Percentiles rank a stretch among this genome's conserved stretches.
Conservation (phyloP, 805 yeast species). For the Tetrapisispora arboricola region DNA sequence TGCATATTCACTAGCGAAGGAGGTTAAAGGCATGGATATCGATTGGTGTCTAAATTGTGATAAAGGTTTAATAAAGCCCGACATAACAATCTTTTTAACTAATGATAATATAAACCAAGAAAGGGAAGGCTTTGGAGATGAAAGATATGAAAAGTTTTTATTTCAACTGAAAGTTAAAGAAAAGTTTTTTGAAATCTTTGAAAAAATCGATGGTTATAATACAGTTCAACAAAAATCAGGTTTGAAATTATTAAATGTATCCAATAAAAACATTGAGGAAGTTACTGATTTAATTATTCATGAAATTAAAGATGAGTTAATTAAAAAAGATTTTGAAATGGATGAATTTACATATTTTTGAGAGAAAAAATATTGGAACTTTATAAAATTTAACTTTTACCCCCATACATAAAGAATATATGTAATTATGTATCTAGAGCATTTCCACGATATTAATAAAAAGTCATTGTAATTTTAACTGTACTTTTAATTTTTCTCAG, state of each 20-base stretch:
- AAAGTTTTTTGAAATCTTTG: conserved; percentile 44
- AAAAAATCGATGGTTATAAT: conserved; percentile 22
- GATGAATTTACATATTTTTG: conserved; percentile 2
- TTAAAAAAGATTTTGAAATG: not conserved
- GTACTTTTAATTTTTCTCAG: too few relatives aligned
- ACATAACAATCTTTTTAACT: conserved; percentile 66
- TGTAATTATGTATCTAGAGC: too few relatives aligned
- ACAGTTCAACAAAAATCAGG: conserved; percentile 7
- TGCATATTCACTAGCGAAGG: conserved; percentile 82
- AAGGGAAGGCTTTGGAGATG: conserved; percentile 87
- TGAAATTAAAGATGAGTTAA: conserved; percentile 26
- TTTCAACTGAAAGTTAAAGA: conserved; percentile 66
- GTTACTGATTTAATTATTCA: conserved; percentile 37
- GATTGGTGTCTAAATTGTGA: conserved; percentile 82
- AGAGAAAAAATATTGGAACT: too few relatives aligned
- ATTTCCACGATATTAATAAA: too few relatives aligned
- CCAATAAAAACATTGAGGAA: conserved; percentile 43
- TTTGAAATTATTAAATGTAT: conserved; percentile 50
- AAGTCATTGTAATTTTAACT: too few relatives aligned
- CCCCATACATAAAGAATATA: too few relatives aligned
- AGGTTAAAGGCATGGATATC: conserved; percentile 37
- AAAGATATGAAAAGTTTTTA: conserved; percentile 67
- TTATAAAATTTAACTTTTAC: too few relatives aligned
- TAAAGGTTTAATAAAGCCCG: conserved; percentile 78
- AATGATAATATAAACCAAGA: conserved; percentile 34